Conservation (phyloP, 257 asterid species). For the Solanum chiquidenum region DNA sequence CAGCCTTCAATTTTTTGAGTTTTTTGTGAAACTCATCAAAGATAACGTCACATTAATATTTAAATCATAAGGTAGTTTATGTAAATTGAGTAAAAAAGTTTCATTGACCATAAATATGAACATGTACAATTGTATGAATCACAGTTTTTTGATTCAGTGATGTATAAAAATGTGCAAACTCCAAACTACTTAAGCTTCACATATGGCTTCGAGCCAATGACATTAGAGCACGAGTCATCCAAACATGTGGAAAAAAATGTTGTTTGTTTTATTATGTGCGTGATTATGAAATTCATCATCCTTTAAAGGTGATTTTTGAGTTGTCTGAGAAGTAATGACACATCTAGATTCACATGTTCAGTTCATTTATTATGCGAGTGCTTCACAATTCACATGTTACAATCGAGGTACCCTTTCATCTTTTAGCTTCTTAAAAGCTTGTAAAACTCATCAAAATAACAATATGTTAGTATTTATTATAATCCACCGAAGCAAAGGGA, state of each 20-base stretch:
- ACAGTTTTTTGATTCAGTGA: not conserved
- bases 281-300: not conserved
- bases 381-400: too few species aligned
- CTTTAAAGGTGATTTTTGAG: not conserved
- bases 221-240: not conserved
- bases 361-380: not conserved
- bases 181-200: not conserved
- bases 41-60: too few species aligned
- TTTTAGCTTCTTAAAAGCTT: not conserved
- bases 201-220: rapidly evolving
- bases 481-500: not conserved
- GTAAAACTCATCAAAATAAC: not conserved
- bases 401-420: not conserved
- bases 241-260: not conserved
- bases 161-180: not conserved
- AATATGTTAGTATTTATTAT: not conserved
- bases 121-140: not conserved
- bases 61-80: not conserved
- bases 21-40: not conserved
- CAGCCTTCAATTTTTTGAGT: too few species aligned
- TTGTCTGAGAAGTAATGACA: not conserved
- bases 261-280: not conserved
- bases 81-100: too few species aligned
- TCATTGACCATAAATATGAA: not conserved
- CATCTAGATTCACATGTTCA: not conserved